These are phyloP conservation scores for Geotrichum europaeum DNA, from an alignment of 1,139 yeast genomes.

Conservation along the genomic window DNA sequence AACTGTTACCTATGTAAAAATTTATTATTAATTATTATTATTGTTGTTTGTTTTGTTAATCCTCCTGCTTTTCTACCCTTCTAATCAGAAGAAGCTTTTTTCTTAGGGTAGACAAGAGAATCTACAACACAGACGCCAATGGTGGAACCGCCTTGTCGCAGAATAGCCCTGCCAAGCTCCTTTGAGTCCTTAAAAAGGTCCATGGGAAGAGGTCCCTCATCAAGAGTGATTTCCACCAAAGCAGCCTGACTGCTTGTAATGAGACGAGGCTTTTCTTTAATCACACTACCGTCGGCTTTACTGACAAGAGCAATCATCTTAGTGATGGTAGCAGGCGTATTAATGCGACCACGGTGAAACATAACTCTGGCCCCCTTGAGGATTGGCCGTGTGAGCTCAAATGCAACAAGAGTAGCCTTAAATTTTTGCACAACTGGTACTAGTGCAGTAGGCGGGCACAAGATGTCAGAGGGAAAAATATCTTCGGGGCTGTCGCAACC, in stretches of 20 bases:
- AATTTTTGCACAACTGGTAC: slow-evolving; percentile 49
- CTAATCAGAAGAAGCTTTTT: background rate
- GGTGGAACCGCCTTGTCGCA: slow-evolving; percentile 80
- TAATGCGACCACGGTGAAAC: slow-evolving; percentile 73
- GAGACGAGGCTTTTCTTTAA: slow-evolving; percentile 59
- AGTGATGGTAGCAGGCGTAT: slow-evolving; percentile 64
- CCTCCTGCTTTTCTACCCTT: background rate
- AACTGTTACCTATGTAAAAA: background rate
- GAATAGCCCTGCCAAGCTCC: slow-evolving; percentile 71
- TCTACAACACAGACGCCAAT: slow-evolving; percentile 79
- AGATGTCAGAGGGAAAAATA: slow-evolving; percentile 68
- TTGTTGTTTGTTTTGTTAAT: background rate
- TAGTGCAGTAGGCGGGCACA: slow-evolving; percentile 46
- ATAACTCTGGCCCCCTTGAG: slow-evolving; percentile 79
- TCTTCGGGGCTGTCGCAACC: slow-evolving; percentile 44
- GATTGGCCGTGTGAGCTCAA: slow-evolving; percentile 67
- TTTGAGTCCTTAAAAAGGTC: slow-evolving; percentile 53
- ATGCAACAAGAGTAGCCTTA: slow-evolving; percentile 54
- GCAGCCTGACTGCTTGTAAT: slow-evolving; percentile 71
- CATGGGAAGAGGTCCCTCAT: slow-evolving; percentile 50
- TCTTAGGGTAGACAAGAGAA: background rate
- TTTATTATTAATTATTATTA: background rate
- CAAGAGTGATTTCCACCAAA: slow-evolving; percentile 59
- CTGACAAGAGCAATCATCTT: slow-evolving; percentile 50
- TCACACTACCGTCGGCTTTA: slow-evolving; percentile 37